Conservation (phyloP, 257 asterid species). For the Petunia axillaris region DNA sequence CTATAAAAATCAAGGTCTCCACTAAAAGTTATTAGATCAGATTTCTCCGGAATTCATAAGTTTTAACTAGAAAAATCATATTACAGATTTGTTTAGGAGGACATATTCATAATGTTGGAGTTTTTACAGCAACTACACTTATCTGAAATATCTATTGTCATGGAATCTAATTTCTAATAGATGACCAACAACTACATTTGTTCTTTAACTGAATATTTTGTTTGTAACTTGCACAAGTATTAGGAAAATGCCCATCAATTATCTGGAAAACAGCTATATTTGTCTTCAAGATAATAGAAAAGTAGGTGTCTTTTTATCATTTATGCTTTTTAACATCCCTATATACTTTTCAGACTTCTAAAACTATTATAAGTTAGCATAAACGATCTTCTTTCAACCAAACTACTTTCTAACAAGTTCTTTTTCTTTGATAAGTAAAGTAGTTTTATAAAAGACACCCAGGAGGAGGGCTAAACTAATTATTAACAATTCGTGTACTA, state of each 20-base stretch:
- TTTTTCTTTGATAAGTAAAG: no score
- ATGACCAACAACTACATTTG: not conserved
- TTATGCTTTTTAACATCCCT: not conserved
- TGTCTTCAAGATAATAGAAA: not conserved
- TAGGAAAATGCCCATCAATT: not conserved
- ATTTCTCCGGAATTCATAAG: not conserved
- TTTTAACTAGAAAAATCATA: not conserved
- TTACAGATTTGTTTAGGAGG: not conserved
- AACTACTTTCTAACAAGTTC: not conserved
- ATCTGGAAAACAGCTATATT: not conserved
- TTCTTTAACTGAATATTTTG: not conserved
- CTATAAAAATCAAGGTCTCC: not conserved
- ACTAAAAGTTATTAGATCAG: not conserved
- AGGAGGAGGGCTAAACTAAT: not conserved
- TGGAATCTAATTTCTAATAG: conserved; percentile 2
- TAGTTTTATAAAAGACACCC: no score
- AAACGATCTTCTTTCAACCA: not conserved
- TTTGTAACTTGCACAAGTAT: not conserved
- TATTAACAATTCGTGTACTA: not conserved
- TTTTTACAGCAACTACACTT: not conserved
- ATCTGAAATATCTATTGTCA: conserved; percentile 13
- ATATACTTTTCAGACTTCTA: not conserved
- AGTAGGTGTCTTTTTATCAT: conserved; percentile 14
- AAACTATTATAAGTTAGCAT: not conserved
- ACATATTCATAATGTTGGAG: not conserved